A percentile compares a stretch with the other conserved stretches of the same genome.
phyloP scores from a whole-genome alignment of 2,329 filamentous ascomycete species.

The Periconia sp. region DNA sequence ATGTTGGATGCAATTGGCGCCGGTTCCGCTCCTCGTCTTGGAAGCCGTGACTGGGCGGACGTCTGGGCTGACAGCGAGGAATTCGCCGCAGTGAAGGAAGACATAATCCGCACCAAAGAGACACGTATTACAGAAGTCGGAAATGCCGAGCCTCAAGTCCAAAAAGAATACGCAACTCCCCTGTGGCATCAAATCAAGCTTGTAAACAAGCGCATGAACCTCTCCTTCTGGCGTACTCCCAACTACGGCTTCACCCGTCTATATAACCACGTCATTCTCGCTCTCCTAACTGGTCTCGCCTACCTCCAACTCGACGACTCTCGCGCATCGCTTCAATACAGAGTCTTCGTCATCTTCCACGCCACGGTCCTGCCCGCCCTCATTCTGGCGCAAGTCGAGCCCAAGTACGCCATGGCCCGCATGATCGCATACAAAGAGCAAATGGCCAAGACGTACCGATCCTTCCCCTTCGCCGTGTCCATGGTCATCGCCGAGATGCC shows the following conservation, averaged over 20 bases:
- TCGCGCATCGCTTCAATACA: constrained; percentile 76
- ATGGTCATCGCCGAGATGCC: constrained; percentile 85
- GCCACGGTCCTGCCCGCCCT: constrained; percentile 80
- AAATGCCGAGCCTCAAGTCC: constrained; percentile 49
- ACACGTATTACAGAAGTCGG: constrained; percentile 55
- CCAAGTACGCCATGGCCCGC: constrained; percentile 78
- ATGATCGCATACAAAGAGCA: constrained; percentile 85
- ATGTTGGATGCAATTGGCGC: constrained; percentile 86
- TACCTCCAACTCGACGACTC: constrained; percentile 79
- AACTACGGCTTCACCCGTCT: constrained; percentile 88
- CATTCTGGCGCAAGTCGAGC: constrained; percentile 81
- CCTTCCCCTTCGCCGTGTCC: constrained; percentile 73
- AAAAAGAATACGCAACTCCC: constrained; percentile 82
- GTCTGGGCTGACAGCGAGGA: constrained; percentile 76
- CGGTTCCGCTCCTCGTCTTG: constrained; percentile 70
- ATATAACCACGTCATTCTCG: constrained; percentile 81
- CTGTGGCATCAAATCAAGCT: constrained; percentile 75
- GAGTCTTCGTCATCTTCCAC: constrained; percentile 89
- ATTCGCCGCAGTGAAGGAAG: constrained; percentile 64
- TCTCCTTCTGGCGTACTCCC: constrained; percentile 81
- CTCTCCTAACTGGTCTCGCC: constrained; percentile 75
- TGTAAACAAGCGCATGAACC: constrained; percentile 71
- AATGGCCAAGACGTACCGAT: constrained; percentile 82
- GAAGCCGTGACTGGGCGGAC: constrained; percentile 76
- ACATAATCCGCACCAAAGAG: constrained; percentile 68